Evolutionary conservation across 108 stramenopile species (phyloP), one percentile per base, ranked within the genome.

Genomic region (Skeletonema menzelii): DNA sequence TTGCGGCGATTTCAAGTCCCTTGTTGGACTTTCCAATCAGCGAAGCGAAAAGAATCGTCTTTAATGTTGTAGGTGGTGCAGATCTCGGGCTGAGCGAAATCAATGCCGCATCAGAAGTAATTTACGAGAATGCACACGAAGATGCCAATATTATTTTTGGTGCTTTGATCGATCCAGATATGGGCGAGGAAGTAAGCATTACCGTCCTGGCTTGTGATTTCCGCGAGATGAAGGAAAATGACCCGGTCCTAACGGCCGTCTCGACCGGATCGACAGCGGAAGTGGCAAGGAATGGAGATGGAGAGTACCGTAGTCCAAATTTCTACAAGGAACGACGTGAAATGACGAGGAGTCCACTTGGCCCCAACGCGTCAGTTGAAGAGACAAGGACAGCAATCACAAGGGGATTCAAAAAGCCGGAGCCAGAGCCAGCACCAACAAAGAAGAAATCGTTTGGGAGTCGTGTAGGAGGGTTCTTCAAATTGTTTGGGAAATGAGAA

Each of bases 61-160:
- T 97, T 77, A 97, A 97, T 79, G 93, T 97, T 27, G 77, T 97
- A 24, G 96, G 96, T 22, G 94, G 93, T 13, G 74, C 76, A 55
- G 87, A 88, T 70, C 62, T 97, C 74, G 91, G 94, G 17, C 76
- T 97, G 67, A 87, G 91, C 61, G 95, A 96, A 85, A 89, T 95
- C 24, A 89, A 97, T 73, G 61, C 85, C 19, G 95, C 95, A 2
- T 91, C 92, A 42, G 85, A 92, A 65, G 92, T 95, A 47, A 96
- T 96, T 72, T 95, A 96, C 74, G 86, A 92, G 61, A 88, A 91
- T 75, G 95, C 95, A 7, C 92, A 95, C 71, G 92, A 91, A 57
- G 90, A 95, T 82, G 94, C 96, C 42, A 95, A 96, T 82, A 93
- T 96, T 32, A 96, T 96, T 75, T 96, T 96, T 69, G 95, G 95